Evolutionary conservation across 169 alveolate species (phyloP).

Genomic region (Plasmodium malariae): DNA sequence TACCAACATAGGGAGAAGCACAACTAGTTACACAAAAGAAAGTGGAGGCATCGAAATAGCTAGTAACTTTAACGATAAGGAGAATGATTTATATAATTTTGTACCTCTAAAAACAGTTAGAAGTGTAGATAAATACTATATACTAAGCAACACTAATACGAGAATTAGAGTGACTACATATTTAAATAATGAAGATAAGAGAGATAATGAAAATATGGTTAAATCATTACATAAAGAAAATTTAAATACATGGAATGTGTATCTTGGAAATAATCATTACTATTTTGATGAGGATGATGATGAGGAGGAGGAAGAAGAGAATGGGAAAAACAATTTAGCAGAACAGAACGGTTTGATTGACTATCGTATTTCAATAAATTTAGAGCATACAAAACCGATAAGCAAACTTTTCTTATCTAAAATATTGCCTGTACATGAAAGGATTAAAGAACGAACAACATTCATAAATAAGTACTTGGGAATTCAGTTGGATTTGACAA

Average conservation of each 20-base stretch:
- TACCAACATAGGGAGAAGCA: background rate
- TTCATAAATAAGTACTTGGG: slow-evolving; percentile 64
- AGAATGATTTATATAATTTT: slow-evolving; percentile 22
- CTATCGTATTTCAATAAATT: slow-evolving; percentile 64
- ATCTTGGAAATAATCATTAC: slow-evolving; percentile 52
- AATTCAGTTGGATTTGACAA: slow-evolving; percentile 59
- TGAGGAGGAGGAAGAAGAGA: slow-evolving; percentile 27
- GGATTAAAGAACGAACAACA: slow-evolving; percentile 56
- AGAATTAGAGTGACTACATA: slow-evolving; percentile 54
- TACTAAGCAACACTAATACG: slow-evolving; percentile 13
- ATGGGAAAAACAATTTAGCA: background rate
- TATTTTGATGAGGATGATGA: slow-evolving; percentile 65
- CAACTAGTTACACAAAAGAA: background rate
- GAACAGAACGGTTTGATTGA: background rate
- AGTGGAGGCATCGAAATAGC: background rate
- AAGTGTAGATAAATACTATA: slow-evolving; percentile 60
- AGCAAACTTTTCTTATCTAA: slow-evolving; percentile 64
- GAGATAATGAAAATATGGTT: slow-evolving; percentile 22
- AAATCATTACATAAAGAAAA: slow-evolving; percentile 56
- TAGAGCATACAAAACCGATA: slow-evolving; percentile 53
- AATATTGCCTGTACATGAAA: slow-evolving; percentile 64
- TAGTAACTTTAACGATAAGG: background rate
- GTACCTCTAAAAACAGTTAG: slow-evolving; percentile 8
- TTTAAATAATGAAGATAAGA: slow-evolving; percentile 14
- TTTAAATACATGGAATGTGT: slow-evolving; percentile 65